Evolutionary conservation across 2,329 filamentous ascomycete genomes (phyloP).

Genomic region (Colletotrichum phormii): DNA sequence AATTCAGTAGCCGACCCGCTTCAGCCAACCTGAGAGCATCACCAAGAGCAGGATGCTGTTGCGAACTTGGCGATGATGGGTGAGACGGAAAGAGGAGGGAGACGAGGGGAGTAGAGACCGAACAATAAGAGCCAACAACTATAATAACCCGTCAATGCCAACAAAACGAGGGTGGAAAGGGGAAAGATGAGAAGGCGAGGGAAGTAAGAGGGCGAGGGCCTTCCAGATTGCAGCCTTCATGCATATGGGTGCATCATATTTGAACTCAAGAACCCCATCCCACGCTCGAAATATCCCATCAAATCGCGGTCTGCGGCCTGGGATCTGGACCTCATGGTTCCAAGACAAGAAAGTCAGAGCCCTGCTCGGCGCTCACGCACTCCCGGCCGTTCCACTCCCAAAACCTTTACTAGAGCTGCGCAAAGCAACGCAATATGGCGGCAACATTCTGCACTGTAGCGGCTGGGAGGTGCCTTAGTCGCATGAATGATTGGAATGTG

Average conservation of each 20-base stretch:
- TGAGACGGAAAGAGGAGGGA: background rate
- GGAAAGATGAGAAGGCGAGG: background rate
- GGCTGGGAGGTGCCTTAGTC: conserved; percentile 33
- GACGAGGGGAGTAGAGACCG: background rate
- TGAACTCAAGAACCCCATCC: background rate
- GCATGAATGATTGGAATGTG: conserved; percentile 36
- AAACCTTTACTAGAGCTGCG: background rate
- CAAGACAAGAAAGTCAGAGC: background rate
- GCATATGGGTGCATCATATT: conserved; percentile 1
- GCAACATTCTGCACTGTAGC: conserved; percentile 31
- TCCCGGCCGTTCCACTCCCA: background rate
- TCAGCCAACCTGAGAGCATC: conserved; percentile 27
- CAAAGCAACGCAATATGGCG: conserved; percentile 32
- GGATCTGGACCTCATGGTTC: background rate
- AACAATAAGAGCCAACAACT: background rate
- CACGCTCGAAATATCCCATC: background rate
- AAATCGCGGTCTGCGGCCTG: background rate
- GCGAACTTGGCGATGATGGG: background rate
- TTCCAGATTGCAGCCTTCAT: background rate
- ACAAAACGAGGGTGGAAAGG: background rate
- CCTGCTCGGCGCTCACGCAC: conserved; percentile 11
- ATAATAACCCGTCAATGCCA: background rate
- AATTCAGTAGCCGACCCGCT: conserved; percentile 32
- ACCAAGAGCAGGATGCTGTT: conserved; percentile 16
- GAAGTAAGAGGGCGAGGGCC: background rate